Conservation (phyloP, 805 yeast species). For the Kuraishia capsulata region DNA sequence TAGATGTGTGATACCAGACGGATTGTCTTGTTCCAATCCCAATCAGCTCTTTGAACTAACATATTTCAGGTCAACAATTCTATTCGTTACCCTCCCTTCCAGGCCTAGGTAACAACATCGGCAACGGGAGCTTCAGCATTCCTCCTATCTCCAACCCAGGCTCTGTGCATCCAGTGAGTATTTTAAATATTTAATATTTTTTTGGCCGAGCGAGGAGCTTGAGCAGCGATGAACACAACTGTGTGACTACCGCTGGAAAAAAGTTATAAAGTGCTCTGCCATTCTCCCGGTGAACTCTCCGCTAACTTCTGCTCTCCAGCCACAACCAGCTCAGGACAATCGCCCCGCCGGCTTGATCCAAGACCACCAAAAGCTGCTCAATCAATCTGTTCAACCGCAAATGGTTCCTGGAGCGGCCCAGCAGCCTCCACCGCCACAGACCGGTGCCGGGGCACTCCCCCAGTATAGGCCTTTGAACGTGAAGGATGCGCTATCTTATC, state of each 20-base stretch:
- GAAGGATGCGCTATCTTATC: slow-evolving; percentile 88
- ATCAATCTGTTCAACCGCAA: too few species aligned
- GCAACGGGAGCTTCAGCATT: slow-evolving; percentile 33
- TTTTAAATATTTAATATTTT: background rate
- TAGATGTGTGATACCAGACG: background rate
- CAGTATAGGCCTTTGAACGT: slow-evolving; percentile 80
- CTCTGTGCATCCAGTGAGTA: slow-evolving; percentile 19
- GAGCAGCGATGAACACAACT: background rate
- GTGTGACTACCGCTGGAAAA: background rate
- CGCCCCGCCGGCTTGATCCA: too few species aligned
- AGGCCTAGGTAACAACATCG: slow-evolving; percentile 33
- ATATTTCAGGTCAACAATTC: slow-evolving; percentile 28
- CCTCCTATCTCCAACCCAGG: slow-evolving; percentile 31
- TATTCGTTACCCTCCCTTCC: slow-evolving; percentile 46
- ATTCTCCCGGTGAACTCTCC: background rate
- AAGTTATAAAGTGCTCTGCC: background rate
- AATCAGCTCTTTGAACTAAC: slow-evolving; percentile 3
- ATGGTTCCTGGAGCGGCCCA: slow-evolving; percentile 3
- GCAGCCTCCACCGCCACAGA: slow-evolving; percentile 12
- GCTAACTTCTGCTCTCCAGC: slow-evolving; percentile 4
- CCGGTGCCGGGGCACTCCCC: slow-evolving; percentile 12
- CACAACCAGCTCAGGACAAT: too few species aligned
- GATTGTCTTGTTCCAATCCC: background rate
- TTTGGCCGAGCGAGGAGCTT: background rate
- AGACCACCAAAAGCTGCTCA: too few species aligned